Evolutionary conservation across 768 basidiomycete species (phyloP), one percentile per base, ranked within the genome.

Genomic region (Nidularia sp.): DNA sequence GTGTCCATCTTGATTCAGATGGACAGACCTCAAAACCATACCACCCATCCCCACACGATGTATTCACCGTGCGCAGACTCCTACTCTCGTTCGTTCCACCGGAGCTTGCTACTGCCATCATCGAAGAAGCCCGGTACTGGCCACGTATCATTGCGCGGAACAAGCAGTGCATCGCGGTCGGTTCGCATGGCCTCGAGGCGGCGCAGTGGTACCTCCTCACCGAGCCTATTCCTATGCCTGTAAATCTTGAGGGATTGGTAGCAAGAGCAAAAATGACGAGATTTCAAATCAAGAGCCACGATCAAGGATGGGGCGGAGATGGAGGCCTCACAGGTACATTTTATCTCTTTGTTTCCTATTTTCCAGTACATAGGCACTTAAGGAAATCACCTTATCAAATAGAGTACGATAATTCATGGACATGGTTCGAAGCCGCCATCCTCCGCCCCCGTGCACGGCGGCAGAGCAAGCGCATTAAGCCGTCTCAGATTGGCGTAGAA

Each of bases 281-380:
- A 35, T 54, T 59, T 15, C n/a, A 43, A 3, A 42, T 50, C 5
- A 43, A 49, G 18, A 58, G 59, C 45, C 48, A 47, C 34, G 65
- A 66, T 50, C 64, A 66, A 56, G 63, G 62, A 5, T 66, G 62
- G 64, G 60, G 62, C 13, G 61, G 61, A n/a, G 55, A 57, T 8
- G 33, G 33, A 1, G 42, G 44, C n/a, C 33, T 55, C 18, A 8
- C 5, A 49, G 58, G 63, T 65, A 18, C 35, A 34, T 41, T 18
- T 36, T 35, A 25, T 34, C 15, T 22, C 29, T n/a, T n/a, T n/a
- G n/a, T n/a, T n/a, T n/a, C n/a, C n/a, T n/a, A n/a, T n/a, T n/a
- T n/a, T n/a, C n/a, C n/a, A n/a, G n/a, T n/a, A n/a, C n/a, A n/a
- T n/a, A n/a, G n/a, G n/a, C n/a, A n/a, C n/a, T n/a, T n/a, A n/a